phyloP scores from a whole-genome alignment of 2,329 filamentous ascomycete genomes.

The Ophiostoma piceae region DNA sequence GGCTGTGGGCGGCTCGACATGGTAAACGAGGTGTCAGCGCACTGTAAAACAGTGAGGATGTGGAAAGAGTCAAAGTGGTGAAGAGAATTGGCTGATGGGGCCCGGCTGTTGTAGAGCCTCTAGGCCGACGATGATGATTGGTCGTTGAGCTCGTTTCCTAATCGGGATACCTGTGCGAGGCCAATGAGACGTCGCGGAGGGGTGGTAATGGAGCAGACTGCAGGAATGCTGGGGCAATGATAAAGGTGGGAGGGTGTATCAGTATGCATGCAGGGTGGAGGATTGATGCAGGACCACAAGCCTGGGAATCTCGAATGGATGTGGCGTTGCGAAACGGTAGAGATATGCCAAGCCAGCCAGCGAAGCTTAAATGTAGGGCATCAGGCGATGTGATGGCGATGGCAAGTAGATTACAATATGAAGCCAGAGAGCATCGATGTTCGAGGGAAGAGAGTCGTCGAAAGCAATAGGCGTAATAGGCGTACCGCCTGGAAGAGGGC shows the following conservation, averaged over 20 bases:
- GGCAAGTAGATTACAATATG: background rate
- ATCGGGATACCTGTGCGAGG: slow-evolving; percentile 28
- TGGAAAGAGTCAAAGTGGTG: background rate
- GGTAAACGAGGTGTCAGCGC: background rate
- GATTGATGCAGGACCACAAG: background rate
- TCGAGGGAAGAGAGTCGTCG: too few species aligned
- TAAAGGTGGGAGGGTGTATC: too few species aligned
- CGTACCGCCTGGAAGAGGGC: too few species aligned
- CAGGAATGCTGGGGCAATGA: background rate
- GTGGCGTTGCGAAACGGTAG: background rate
- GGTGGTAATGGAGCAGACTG: background rate
- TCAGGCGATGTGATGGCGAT: background rate
- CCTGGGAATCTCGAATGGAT: background rate
- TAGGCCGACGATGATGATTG: slow-evolving; percentile 20
- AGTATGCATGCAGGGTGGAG: background rate
- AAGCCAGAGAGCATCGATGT: background rate
- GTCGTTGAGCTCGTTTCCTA: slow-evolving; percentile 22
- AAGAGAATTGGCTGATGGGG: background rate
- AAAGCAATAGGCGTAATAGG: too few species aligned
- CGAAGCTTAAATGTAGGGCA: background rate
- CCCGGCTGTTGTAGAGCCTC: slow-evolving; percentile 1
- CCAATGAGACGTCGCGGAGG: slow-evolving; percentile 21
- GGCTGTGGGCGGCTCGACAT: background rate
- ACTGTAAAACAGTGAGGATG: background rate
- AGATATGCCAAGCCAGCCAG: background rate